These are phyloP conservation scores for Apiospora marii DNA, from an alignment of 2,329 filamentous ascomycete species.

Conservation along the genomic window DNA sequence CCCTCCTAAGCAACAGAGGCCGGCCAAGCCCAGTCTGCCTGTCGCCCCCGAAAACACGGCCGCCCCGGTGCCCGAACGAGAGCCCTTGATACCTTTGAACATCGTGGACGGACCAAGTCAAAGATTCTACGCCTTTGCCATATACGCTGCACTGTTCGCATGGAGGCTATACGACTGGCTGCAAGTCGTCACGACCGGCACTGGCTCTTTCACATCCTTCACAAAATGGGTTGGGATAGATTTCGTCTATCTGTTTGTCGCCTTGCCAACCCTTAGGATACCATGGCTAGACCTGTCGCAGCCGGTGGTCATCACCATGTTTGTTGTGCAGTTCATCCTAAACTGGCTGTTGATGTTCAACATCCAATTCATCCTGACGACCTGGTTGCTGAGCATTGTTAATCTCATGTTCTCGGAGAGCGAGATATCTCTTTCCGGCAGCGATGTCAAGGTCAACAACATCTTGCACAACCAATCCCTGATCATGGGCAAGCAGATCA, in stretches of 20 bases:
- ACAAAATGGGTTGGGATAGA: slow-evolving; percentile 94
- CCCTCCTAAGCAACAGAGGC: slow-evolving; percentile 26
- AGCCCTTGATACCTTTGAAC: slow-evolving; percentile 80
- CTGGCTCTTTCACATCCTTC: slow-evolving; percentile 88
- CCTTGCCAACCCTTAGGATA: slow-evolving; percentile 86
- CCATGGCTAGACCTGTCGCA: slow-evolving; percentile 96
- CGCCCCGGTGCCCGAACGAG: slow-evolving; percentile 37
- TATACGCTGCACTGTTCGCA: slow-evolving; percentile 78
- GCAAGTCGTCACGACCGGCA: slow-evolving; percentile 78
- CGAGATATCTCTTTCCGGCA: slow-evolving; percentile 92
- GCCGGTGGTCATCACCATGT: slow-evolving; percentile 73
- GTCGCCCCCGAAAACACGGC: slow-evolving; percentile 54
- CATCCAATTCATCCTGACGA: slow-evolving; percentile 79
- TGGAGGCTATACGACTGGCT: slow-evolving; percentile 92
- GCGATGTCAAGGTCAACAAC: slow-evolving; percentile 84
- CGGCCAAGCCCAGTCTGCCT: slow-evolving; percentile 47
- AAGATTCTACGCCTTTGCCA: slow-evolving; percentile 82
- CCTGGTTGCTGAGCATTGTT: slow-evolving; percentile 75
- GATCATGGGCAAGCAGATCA: slow-evolving; percentile 95
- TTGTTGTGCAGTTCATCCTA: slow-evolving; percentile 73
- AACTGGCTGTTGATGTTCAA: slow-evolving; percentile 95
- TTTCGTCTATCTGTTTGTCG: slow-evolving; percentile 80
- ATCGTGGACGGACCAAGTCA: slow-evolving; percentile 91
- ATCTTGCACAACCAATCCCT: slow-evolving; percentile 92
- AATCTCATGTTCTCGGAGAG: slow-evolving; percentile 85